Evolutionary conservation across 2,329 filamentous ascomycete species (phyloP).

Genomic region (Cyclaneusma minus): DNA sequence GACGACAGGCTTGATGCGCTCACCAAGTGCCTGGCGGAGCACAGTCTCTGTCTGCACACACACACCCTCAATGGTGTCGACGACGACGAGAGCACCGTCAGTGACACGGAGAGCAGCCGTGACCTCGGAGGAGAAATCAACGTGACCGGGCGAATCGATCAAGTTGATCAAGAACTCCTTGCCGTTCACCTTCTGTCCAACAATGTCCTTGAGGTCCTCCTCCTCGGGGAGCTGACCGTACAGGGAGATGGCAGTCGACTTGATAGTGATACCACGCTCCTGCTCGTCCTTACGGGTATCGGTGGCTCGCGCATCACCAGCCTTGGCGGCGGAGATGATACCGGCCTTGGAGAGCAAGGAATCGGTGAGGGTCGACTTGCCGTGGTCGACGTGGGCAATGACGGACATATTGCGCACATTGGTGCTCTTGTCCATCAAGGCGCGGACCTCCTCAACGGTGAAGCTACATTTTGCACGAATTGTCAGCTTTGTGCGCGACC

Average conservation of each 20-base stretch:
- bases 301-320: constrained; percentile 88
- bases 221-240: constrained; percentile 69
- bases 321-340: constrained; percentile 98
- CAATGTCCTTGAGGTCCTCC: constrained; percentile 91
- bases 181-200: constrained; percentile 73
- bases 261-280: constrained; percentile 99
- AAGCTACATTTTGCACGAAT: constrained; percentile 50
- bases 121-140: constrained; percentile 99
- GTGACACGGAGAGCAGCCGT: constrained; percentile 99
- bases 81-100: constrained; percentile 97
- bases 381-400: constrained; percentile 99
- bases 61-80: constrained; percentile 99
- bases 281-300: constrained; percentile 97
- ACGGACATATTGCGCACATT: constrained; percentile 96
- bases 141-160: constrained; percentile 99
- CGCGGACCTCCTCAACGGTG: constrained; percentile 87
- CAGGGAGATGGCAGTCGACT: constrained; percentile 98
- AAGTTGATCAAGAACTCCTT: constrained; percentile 99
- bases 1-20: constrained; percentile 99
- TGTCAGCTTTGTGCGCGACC: constrained; percentile 28
- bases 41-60: constrained; percentile 99
- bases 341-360: constrained; percentile 97
- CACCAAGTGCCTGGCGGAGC: constrained; percentile 93
- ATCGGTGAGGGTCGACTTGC: constrained; percentile 99
- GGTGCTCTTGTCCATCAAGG: constrained; percentile 63